Conservation (phyloP, 345 rosid species). For the Boechera retrofracta region DNA sequence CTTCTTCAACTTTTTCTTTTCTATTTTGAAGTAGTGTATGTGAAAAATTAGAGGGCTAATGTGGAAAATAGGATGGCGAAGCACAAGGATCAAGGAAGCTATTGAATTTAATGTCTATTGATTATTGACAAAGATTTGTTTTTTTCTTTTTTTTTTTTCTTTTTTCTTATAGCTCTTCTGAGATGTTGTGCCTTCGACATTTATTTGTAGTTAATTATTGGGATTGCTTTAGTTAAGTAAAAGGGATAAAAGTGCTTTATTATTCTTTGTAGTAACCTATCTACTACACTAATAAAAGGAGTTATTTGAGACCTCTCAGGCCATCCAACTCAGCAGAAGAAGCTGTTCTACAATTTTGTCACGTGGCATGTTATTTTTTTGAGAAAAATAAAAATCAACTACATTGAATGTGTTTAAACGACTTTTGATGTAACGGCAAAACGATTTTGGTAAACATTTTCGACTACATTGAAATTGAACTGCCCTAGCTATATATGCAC, state of each 20-base stretch:
- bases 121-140: background rate
- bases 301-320: too few species aligned
- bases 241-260: background rate
- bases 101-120: conserved; percentile 29
- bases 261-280: background rate
- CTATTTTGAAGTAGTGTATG: background rate
- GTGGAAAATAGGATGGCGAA: conserved; percentile 24
- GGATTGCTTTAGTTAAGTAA: background rate
- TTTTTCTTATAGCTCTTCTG: conserved; percentile 7
- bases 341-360: too few species aligned
- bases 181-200: conserved; percentile 24
- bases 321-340: too few species aligned
- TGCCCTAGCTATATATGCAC: too few species aligned
- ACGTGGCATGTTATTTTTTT: too few species aligned
- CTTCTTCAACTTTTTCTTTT: background rate
- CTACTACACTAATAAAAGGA: too few species aligned
- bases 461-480: too few species aligned
- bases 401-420: too few species aligned
- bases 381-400: too few species aligned
- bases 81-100: conserved; percentile 30
- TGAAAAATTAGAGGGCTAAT: conserved; percentile 2
- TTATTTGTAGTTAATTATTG: conserved; percentile 4
- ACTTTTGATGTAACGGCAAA: too few species aligned
- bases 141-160: background rate
- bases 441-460: too few species aligned